Conservation (phyloP, 176 grass and related monocot species). For the Dendrocalamus sinicus region DNA sequence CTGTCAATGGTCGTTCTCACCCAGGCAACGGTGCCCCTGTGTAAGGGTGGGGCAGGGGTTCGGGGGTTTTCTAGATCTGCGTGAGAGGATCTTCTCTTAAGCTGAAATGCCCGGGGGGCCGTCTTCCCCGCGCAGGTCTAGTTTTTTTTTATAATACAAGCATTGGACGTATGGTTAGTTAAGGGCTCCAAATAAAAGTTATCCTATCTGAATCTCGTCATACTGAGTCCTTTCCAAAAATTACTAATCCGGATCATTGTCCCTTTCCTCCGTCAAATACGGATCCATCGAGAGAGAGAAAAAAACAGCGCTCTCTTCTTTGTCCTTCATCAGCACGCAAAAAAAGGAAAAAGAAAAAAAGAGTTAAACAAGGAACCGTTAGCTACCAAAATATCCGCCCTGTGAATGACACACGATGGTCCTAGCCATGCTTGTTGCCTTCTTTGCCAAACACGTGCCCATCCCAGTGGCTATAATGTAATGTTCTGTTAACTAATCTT, state of each 20-base stretch:
- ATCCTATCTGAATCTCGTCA: not conserved
- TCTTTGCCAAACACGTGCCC: not conserved
- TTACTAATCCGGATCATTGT: not conserved
- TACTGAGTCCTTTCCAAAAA: not conserved
- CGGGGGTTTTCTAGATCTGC: too few relatives aligned
- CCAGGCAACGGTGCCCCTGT: too few relatives aligned
- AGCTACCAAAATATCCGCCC: too few relatives aligned
- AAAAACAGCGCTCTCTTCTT: not conserved
- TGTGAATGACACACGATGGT: too few relatives aligned
- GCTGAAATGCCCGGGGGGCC: too few relatives aligned
- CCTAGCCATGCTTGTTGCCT: not conserved
- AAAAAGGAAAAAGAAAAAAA: not conserved
- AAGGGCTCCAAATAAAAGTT: not conserved
- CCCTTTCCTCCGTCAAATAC: not conserved
- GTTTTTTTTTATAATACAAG: slow-evolving; percentile 32
- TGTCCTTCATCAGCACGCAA: not conserved
- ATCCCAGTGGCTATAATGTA: not conserved
- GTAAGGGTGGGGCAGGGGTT: too few relatives aligned
- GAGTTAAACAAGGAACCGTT: not conserved
- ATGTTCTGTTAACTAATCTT: not conserved
- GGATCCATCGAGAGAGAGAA: not conserved
- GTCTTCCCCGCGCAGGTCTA: too few relatives aligned
- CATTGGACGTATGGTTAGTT: slow-evolving; percentile 1
- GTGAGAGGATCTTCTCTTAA: too few relatives aligned
- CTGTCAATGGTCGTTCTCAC: too few relatives aligned